Evolutionary conservation across 2,329 filamentous ascomycete species (phyloP), one percentile per base, ranked within the genome.

Genomic region (Xylariaceae sp.): DNA sequence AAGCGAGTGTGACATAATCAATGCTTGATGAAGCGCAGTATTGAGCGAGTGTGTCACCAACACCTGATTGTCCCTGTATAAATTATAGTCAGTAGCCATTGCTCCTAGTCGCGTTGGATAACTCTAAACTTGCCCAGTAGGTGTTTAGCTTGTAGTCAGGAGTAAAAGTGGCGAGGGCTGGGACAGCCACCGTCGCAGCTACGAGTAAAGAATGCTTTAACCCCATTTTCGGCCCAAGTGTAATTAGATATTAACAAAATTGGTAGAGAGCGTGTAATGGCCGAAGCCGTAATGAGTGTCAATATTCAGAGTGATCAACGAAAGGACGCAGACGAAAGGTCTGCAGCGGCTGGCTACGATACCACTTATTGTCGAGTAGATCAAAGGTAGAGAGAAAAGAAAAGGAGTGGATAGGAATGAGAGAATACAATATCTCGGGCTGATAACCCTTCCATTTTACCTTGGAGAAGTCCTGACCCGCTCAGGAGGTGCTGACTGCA

Each of bases 1-100:
- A 76, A 37, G 65, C 70, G 18, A 76, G 63, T 5, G 73, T 76
- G 41, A 76, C 65, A 40, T 70, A 74, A 53, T 76, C 73, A 48
- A 76, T 67, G 30, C 59, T 65, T 13, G 64, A 64, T n/a, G 61
- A 62, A 21, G 67, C 61, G 58, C 74, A 76, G 53, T 64, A 59
- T n/a, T 58, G 23, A 4, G 42, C 58, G 3, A 67, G 63, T 3
- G 39, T 58, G 30, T 67, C 60, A 30, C 42, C 57, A 10, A 50
- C 51, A 27, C 61, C 62, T 21, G 57, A 48, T 59, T 64, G 60
- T 36, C 61, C 60, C 62, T 63, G 46, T 27, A 23, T 13, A 53
- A 10, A 9, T 5, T 13, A 26, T 24, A 37, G 33, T 60, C 3
- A 58, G 58, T 36, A 9, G 9, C 6, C 9, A 27, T 5, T 27